A percentile compares a stretch with the other conserved stretches of the same genome.
These are phyloP conservation scores for Phaseolus lunatus DNA, from an alignment of 306 rosid species.

Conservation along the genomic window DNA sequence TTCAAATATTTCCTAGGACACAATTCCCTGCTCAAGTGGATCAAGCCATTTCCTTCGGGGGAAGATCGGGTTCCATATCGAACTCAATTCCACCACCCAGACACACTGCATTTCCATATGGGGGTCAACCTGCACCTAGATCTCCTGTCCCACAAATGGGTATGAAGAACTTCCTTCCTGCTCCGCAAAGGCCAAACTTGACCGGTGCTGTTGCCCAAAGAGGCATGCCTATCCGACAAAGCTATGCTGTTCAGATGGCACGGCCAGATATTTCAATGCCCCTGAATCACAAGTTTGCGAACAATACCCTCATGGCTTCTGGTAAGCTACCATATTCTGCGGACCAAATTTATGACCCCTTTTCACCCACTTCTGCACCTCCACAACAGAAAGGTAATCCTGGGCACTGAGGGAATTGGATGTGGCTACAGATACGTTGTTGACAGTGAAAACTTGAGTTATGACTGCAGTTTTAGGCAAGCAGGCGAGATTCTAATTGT, in stretches of 20 bases:
- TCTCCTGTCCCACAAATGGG: conserved; percentile 57
- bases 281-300: conserved; percentile 59
- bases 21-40: conserved; percentile 54
- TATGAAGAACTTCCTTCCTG: conserved; percentile 64
- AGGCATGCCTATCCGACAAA: conserved; percentile 59
- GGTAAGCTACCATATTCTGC: conserved; percentile 58
- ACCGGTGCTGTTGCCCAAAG: conserved; percentile 51
- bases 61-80: conserved; percentile 53
- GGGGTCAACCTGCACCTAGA: conserved; percentile 52
- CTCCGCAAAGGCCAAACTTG: conserved; percentile 57
- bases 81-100: conserved; percentile 54
- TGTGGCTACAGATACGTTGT: conserved; percentile 15
- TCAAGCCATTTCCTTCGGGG: conserved; percentile 56
- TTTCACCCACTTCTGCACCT: conserved; percentile 76
- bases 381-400: conserved; percentile 57
- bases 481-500: conserved; percentile 24
- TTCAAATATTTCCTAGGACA: conserved; percentile 65
- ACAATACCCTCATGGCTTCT: conserved; percentile 53
- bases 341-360: conserved; percentile 95
- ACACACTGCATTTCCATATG: conserved; percentile 58
- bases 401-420: conserved; percentile 43
- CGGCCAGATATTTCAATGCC: conserved; percentile 52
- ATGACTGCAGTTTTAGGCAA: conserved; percentile 24
- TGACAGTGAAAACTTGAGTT: conserved; percentile 12
- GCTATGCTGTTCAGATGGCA: conserved; percentile 50